Base-by-base conservation (phyloP, 768 basidiomycete species). In the Phaffia australis region DNA sequence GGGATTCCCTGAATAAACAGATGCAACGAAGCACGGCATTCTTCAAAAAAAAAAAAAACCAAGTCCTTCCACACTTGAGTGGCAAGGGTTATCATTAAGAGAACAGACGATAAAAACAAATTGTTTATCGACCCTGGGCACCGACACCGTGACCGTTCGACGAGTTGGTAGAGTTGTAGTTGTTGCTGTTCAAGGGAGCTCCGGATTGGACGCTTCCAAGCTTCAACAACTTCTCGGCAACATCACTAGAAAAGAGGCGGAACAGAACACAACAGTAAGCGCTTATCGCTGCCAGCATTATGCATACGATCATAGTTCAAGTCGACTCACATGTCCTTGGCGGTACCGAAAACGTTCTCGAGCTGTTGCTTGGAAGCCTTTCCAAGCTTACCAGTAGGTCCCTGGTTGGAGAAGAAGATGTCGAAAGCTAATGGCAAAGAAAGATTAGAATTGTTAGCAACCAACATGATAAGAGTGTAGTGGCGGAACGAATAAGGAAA, bases 351-450 rank as follows among this genome's bases (percentile, higher is more conserved):
- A 47, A 78, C 78, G 64, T 77, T 85, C 52, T 89, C 87, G 64
- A 93, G 83, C 72, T 89, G 85, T 74, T 92, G 90, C 58, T 86
- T 84, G n/a, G 88, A 90, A 15, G 87, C 80, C 61, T 80, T 79
- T 30, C 84, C 82, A 48, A 89, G 81, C 62, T 84, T 75, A n/a
- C 89, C 90, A 76, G 91, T 88, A 5, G 81, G 76, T 16, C 89
- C 89, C 75, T 89, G 87, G 27, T 76, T 76, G 23, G 88, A 85
- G 74, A 81, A 78, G 76, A 85, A 86, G 65, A 92, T 79, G 47
- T 80, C 72, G 79, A 87, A 91, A 3, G 87, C 88, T 88, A 70
- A 46, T 68, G 21, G 56, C 42, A n/a, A 50, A 9, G 1, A 11
- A 29, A 50, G 19, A 35, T 60, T 6, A 25, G 19, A 11, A 1